Base-by-base conservation (phyloP, 208 protist species). In the Angomonas deanei region DNA sequence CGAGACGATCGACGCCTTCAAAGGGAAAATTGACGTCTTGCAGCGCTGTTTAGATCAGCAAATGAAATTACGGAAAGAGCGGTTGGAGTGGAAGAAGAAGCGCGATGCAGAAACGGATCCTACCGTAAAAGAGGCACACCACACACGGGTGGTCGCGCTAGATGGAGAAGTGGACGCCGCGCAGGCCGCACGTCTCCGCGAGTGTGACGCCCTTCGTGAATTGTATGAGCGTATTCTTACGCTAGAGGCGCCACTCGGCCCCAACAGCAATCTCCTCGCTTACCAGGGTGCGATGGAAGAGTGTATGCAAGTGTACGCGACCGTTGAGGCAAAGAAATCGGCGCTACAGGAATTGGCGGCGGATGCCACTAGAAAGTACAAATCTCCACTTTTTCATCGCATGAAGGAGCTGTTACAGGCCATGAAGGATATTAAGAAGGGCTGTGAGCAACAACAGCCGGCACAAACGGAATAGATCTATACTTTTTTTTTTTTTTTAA, bases 361-460 rank as follows among this genome's bases (percentile, higher is more conserved):
- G 39, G 83, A 91, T 53, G 88, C 88, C 11, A 95, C 88, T 23
- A 68, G 88, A 3, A 84, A 85, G 60, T 95, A 76, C 62, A 95
- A 95, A 69, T 91, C 81, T 19, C 88, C 88, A 0, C 39, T 95
- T 6, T 95, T 95, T 59, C 70, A 74, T n/a, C 79, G 84, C n/a
- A 90, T 91, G 86, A 87, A 88, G 64, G 79, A 87, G 63, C 69
- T 95, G 17, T 70, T 95, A 28, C 72, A 87, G 72, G 61, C 64
- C 1, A 88, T 95, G 68, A 95, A 95, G 72, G 72, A 82, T 27
- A 61, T 93, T 47, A 93, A 93, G 83, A 3, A 24, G 34, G n/a
- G n/a, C n/a, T n/a, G n/a, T n/a, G n/a, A n/a, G n/a, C n/a, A n/a
- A n/a, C 21, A 34, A 59, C 28, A 61, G 33, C 10, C 31, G 11